A percentile compares a stretch with the other conserved stretches of the same genome.
phyloP scores from a whole-genome alignment of 257 asterid genomes.

The Anisodus tanguticus region DNA sequence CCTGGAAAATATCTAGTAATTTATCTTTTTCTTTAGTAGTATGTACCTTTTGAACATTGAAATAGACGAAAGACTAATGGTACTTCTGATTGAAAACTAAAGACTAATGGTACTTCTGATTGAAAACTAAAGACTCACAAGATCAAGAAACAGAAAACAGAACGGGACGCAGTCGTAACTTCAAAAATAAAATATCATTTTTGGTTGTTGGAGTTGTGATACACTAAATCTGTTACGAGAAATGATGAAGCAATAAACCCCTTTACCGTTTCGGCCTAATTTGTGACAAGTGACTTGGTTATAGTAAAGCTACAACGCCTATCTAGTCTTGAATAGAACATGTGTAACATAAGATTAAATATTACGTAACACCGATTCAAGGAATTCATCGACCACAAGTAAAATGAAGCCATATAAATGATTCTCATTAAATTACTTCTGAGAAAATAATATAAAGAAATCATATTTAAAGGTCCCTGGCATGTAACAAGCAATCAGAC shows the following conservation, averaged over 20 bases:
- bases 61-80: neutral
- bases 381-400: neutral
- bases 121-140: no score
- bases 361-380: neutral
- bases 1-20: neutral
- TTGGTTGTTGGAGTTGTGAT: neutral
- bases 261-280: neutral
- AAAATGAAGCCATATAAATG: conserved; percentile 1
- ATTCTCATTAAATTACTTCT: neutral
- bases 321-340: neutral
- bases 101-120: neutral
- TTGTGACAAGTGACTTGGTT: neutral
- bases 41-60: neutral
- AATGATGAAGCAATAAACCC: neutral
- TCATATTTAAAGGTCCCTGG: neutral
- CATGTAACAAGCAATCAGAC: conserved; percentile 8
- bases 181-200: neutral
- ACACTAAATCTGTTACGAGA: neutral
- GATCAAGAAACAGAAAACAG: no score
- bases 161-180: neutral
- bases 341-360: neutral
- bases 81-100: neutral
- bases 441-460: neutral
- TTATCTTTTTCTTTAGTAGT: neutral
- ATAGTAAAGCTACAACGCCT: neutral